A percentile compares a stretch with the other conserved stretches of the same genome.
These are phyloP conservation scores for Leishmania amazonensis DNA, from an alignment of 208 protist genomes.

Conservation along the genomic window DNA sequence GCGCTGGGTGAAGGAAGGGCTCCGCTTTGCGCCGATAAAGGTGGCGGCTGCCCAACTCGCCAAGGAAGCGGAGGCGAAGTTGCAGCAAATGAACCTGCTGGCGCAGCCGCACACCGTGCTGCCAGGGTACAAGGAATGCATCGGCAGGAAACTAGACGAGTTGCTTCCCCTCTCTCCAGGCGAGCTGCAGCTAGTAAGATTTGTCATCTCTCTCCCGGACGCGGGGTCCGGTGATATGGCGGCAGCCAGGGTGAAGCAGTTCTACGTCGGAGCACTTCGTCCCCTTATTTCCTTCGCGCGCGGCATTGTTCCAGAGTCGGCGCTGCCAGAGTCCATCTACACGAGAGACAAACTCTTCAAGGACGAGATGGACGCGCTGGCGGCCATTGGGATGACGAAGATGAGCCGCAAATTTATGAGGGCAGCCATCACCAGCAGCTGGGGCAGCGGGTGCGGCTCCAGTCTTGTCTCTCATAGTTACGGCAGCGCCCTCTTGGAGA, in stretches of 20 bases:
- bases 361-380: slow-evolving; percentile 23
- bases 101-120: slow-evolving; percentile 16
- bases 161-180: slow-evolving; percentile 15
- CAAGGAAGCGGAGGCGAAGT: neutral
- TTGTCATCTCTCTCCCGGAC: slow-evolving; percentile 19
- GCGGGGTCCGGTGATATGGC: neutral
- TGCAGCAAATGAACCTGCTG: neutral
- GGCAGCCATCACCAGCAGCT: neutral
- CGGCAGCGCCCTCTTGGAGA: slow-evolving; percentile 43
- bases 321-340: slow-evolving; percentile 10
- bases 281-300: slow-evolving; percentile 27
- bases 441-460: neutral
- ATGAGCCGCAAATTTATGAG: slow-evolving; percentile 7
- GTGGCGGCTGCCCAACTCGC: slow-evolving; percentile 23
- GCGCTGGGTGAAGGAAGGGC: slow-evolving; percentile 50
- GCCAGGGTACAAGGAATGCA: slow-evolving; percentile 13
- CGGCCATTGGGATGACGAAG: slow-evolving; percentile 29
- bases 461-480: slow-evolving; percentile 20
- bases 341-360: slow-evolving; percentile 12
- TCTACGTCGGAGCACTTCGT: neutral
- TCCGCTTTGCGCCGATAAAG: slow-evolving; percentile 45
- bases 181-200: slow-evolving; percentile 32
- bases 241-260: neutral
- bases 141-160: slow-evolving; percentile 13
- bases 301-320: slow-evolving; percentile 7